Evolutionary conservation across 1,139 yeast genomes (phyloP), one percentile per base, ranked within the genome.

Genomic region (Meyerozyma sp.): DNA sequence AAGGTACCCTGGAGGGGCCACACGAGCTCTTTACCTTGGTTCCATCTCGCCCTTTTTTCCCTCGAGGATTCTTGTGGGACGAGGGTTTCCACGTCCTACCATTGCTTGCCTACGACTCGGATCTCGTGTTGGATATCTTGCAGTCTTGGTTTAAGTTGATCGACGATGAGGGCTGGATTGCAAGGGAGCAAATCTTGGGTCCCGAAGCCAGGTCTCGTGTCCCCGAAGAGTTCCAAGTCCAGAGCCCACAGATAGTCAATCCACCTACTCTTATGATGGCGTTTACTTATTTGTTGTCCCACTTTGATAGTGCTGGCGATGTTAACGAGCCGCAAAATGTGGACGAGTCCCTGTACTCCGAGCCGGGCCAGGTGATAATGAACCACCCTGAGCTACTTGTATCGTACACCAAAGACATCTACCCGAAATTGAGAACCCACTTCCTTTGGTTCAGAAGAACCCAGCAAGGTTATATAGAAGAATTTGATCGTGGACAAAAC

Each of bases 1-100:
- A 51, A 11, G 85, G 90, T 0, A 49, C 59, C 21, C 58, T 65
- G 4, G 93, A 84, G 56, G 89, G 88, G 0, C 90, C 91, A 1
- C 62, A 68, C 50, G 88, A 84, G 50, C 64, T 94, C 32, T 87
- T 90, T 54, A 79, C 95, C 0, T 72, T 89, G 37, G 95, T 90
- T 27, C 98, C 98, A 1, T 88, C 96, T 40, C 75, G 98, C 45
- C 90, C 96, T 0, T 88, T 88, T 56, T 93, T 93, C 65, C 98
- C 98, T 8, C 75, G 98, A 50, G 99, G 99, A 0, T 93, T 93
- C 58, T 88, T 88, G 58, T 93, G 99, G 99, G 99, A 94, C 63
- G 98, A 94, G 65, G 99, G 99, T 0, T 93, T 93, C 64, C 96
- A 93, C 61, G 70, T 93, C 49, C 70, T 91, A 35, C 96, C 96